Base-by-base conservation (phyloP, 2,329 filamentous ascomycete genomes). In the Emmonsia crescens region DNA sequence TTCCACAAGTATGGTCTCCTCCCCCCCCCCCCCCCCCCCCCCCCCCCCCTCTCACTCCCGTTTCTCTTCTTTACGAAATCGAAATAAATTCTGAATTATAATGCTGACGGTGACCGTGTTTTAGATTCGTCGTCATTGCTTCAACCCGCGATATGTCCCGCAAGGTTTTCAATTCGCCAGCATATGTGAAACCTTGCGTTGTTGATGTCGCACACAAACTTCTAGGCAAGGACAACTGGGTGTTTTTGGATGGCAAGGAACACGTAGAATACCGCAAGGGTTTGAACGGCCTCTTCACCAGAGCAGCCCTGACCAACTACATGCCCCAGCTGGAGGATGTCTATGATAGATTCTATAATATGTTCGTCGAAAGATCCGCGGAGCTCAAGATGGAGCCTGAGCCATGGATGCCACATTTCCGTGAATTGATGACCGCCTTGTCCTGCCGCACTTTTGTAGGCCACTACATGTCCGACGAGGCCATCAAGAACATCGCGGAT, bases 221-320 rank as follows among this genome's bases (percentile, higher is more conserved):
- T 58, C 85, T 99, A 59, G 89, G 94, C 63, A 83, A 86, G 64
- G 88, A 89, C 70, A 96, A 96, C 80, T 99, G 92, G 91, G 94
- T 97, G 21, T 97, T 97, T 78, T 81, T 99, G 67, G 93, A 97
- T 72, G 94, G 94, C 71, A 95, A 92, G 78, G 85, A 86, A 46
- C 94, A 99, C 71, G 90, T 96, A 68, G 94, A 97, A 71, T 99
- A 94, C 79, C 92, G 94, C 74, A 97, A 96, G 80, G 94, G 94
- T 60, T 82, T 99, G 67, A 97, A 96, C 75, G 88, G 87, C 62
- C 84, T 97, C 33, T 99, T 99, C 80, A 97, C 93, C 52, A 89
- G 91, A 72, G 85, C 89, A 73, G 91, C 93, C 24, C 85, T 99
- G 70, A 87, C 91, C 68, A 82, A 81, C 69, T 99, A 97, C 76